These are phyloP conservation scores for Fusarium sp. DNA, from an alignment of 2,329 filamentous ascomycete genomes.

Conservation along the genomic window DNA sequence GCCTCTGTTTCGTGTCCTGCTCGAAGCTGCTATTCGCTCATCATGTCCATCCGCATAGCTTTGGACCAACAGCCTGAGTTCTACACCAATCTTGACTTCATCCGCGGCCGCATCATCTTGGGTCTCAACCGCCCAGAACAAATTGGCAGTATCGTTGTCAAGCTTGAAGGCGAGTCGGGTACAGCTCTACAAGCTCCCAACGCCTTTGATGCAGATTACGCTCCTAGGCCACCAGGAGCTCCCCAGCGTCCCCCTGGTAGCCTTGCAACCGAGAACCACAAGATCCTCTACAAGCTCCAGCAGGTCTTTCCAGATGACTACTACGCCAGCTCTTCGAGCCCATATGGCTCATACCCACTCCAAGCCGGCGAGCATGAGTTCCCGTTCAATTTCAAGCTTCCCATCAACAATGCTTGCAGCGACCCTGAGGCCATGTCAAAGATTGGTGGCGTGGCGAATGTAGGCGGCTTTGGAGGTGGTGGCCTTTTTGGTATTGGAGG, in stretches of 20 bases:
- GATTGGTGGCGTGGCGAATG: slow-evolving; percentile 64
- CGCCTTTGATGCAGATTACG: slow-evolving; percentile 57
- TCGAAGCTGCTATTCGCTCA: slow-evolving; percentile 33
- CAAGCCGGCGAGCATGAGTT: slow-evolving; percentile 80
- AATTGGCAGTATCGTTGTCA: slow-evolving; percentile 80
- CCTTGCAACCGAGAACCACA: slow-evolving; percentile 70
- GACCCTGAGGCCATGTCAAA: slow-evolving; percentile 64
- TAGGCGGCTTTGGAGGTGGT: slow-evolving; percentile 62
- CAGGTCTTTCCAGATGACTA: slow-evolving; percentile 77
- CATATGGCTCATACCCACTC: slow-evolving; percentile 67
- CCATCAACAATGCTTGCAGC: slow-evolving; percentile 80
- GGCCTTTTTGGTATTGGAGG: slow-evolving; percentile 63
- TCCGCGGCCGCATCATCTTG: slow-evolving; percentile 72
- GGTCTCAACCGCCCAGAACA: slow-evolving; percentile 74
- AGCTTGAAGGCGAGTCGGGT: slow-evolving; percentile 83
- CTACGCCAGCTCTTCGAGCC: slow-evolving; percentile 53
- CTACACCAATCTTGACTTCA: slow-evolving; percentile 83
- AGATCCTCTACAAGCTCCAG: slow-evolving; percentile 80
- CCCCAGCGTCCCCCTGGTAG: slow-evolving; percentile 53
- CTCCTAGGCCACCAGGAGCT: slow-evolving; percentile 45
- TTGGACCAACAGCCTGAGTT: slow-evolving; percentile 76
- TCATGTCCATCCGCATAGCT: slow-evolving; percentile 75
- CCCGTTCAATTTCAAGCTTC: slow-evolving; percentile 81
- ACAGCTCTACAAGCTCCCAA: slow-evolving; percentile 70
- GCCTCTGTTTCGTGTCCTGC: not conserved